Conservation (phyloP, 441 rosid genomes). For the Erodium chrysanthum region DNA sequence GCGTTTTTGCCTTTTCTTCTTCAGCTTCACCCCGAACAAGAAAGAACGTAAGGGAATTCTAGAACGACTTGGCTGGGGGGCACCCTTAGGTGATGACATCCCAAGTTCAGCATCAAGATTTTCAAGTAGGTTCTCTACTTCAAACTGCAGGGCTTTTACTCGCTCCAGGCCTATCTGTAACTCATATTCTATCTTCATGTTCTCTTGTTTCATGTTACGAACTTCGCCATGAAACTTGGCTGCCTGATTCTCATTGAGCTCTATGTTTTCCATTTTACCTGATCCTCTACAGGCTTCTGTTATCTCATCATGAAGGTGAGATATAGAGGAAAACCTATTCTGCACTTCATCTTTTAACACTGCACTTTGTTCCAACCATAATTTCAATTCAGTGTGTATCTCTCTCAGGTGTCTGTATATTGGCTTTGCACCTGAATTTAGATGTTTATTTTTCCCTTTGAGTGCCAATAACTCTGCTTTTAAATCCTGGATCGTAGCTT, state of each 20-base stretch:
- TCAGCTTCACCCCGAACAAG: conserved; percentile 73
- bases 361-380: conserved; percentile 68
- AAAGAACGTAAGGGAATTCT: conserved; percentile 67
- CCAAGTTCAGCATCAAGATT: conserved; percentile 51
- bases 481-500: conserved; percentile 52
- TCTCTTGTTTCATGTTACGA: conserved; percentile 86
- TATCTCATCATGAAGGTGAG: conserved; percentile 62
- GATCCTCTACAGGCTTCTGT: conserved; percentile 29
- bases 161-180: conserved; percentile 41
- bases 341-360: conserved; percentile 60
- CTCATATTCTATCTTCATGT: conserved; percentile 48
- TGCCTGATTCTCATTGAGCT: conserved; percentile 47
- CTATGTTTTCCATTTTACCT: conserved; percentile 24
- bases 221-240: conserved; percentile 81
- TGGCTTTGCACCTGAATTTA: conserved; percentile 47
- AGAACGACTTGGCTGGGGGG: conserved; percentile 21
- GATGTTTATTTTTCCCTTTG: conserved; percentile 21
- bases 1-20: conserved; percentile 35
- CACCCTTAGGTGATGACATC: conserved; percentile 25
- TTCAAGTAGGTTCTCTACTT: conserved; percentile 39
- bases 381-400: conserved; percentile 51
- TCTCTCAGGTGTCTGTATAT: conserved; percentile 66
- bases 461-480: conserved; percentile 42
- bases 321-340: conserved; percentile 39
- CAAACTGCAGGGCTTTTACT: conserved; percentile 34